Base-by-base conservation (phyloP, 1,139 yeast genomes). In the Groenewaldozyma auringiensis region DNA sequence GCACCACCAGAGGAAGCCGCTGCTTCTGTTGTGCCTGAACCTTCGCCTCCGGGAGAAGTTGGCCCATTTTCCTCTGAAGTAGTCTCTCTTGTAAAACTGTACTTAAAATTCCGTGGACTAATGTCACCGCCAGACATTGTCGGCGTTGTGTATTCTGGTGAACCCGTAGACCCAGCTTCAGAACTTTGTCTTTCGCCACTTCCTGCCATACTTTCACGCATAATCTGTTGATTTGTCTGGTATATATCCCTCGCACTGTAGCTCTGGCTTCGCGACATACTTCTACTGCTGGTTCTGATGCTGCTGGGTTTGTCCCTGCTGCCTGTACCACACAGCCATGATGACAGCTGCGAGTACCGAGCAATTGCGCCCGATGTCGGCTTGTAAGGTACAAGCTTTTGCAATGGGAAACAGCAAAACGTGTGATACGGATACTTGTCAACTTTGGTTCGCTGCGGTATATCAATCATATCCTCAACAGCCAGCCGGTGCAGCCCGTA, bases 381-480 rank as follows among this genome's bases (percentile, higher is more conserved):
- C 31, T 47, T 44, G 34, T 50, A 53, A 3, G 65, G 62, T 2
- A 74, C 64, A 29, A 74, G 62, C 50, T 72, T 71, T 48, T 74
- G 66, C 47, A 76, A 52, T 3, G 81, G 80, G 41, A 76, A 53
- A 29, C 76, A 74, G 41, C 76, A 71, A 57, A 75, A 76, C 8
- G 74, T 56, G 52, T 75, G 78, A 21, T 62, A 64, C 2, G 72
- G 69, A 50, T 73, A 76, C 32, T 70, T 62, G 53, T 76, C 81
- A 37, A 70, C 69, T 51, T 76, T 76, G 1, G 81, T 75, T 21
- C 81, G 62, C 46, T 75, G 79, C 2, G 81, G 80, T 29, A 75
- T 69, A 58, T 76, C 81, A 41, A 76, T 71, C 76, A 76, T 71
- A 55, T 76, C 81, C 55, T 76, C 81, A 42, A 76, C 64, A 0